Percentiles rank a stretch among this genome's conserved stretches.
phyloP scores from a whole-genome alignment of 2,329 filamentous ascomycete species.

The Epichloe elymi region DNA sequence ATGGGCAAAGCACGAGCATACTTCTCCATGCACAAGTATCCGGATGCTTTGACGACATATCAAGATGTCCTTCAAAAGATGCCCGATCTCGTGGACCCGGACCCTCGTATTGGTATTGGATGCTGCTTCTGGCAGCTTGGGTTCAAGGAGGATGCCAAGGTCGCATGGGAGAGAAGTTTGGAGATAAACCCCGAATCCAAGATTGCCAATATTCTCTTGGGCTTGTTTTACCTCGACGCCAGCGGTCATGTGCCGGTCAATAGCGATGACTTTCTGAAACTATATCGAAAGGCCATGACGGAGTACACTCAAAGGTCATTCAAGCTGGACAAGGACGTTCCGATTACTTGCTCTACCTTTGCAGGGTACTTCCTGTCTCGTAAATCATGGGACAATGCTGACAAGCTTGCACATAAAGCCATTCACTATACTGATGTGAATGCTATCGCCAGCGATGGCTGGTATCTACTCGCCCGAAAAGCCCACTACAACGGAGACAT shows the following conservation, averaged over 20 bases:
- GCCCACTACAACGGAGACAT: conserved; percentile 72
- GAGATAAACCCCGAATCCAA: conserved; percentile 76
- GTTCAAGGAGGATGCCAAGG: conserved; percentile 82
- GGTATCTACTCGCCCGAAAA: conserved; percentile 87
- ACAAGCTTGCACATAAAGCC: conserved; percentile 77
- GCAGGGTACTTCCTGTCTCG: conserved; percentile 78
- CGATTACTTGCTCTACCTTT: conserved; percentile 82
- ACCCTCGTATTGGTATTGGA: conserved; percentile 90
- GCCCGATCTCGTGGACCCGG: conserved; percentile 79
- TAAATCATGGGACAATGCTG: conserved; percentile 68
- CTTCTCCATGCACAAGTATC: conserved; percentile 76
- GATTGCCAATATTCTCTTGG: conserved; percentile 78
- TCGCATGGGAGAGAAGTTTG: conserved; percentile 77
- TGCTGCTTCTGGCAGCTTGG: conserved; percentile 96
- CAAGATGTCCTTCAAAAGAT: conserved; percentile 78
- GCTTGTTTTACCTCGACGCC: conserved; percentile 76
- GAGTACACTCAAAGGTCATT: conserved; percentile 89
- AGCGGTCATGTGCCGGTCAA: conserved; percentile 73
- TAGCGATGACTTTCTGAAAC: conserved; percentile 67
- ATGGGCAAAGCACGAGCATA: conserved; percentile 80
- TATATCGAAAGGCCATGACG: conserved; percentile 91
- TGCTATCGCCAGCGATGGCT: conserved; percentile 91
- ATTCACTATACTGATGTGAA: conserved; percentile 95
- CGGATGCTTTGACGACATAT: conserved; percentile 71
- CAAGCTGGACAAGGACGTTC: conserved; percentile 83